A percentile compares a stretch with the other conserved stretches of the same genome.
These are phyloP conservation scores for Acanthamoeba rhysodes DNA, from an alignment of 208 protist genomes.

Conservation along the genomic window DNA sequence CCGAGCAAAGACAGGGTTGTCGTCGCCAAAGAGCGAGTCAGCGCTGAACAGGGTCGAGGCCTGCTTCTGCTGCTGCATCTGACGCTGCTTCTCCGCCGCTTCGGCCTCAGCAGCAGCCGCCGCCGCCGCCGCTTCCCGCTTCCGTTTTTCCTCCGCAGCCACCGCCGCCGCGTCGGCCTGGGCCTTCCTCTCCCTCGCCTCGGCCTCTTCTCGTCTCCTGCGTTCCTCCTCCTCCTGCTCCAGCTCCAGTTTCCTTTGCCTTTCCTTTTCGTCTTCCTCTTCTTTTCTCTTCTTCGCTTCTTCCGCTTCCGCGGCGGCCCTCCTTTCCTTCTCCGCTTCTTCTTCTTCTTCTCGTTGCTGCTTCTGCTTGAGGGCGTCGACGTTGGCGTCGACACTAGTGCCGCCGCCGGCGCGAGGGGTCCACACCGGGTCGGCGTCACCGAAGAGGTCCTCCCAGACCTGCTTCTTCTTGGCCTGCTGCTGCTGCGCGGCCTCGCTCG, in stretches of 20 bases:
- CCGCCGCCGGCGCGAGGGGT: background rate
- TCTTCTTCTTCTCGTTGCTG: background rate
- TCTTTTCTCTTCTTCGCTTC: background rate
- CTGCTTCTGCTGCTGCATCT: background rate
- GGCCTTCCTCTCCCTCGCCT: background rate
- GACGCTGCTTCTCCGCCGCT: background rate
- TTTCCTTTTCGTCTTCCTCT: background rate
- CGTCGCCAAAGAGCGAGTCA: slow-evolving; percentile 15
- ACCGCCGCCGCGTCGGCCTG: background rate
- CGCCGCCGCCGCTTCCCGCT: background rate
- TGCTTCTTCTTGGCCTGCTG: slow-evolving; percentile 45
- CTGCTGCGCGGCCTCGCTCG: background rate
- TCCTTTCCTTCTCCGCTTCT: background rate
- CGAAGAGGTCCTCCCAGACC: slow-evolving; percentile 48
- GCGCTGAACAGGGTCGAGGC: background rate
- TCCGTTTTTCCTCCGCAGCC: background rate
- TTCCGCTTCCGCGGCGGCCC: background rate
- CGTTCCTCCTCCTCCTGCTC: background rate
- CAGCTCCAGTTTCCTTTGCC: background rate
- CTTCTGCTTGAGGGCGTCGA: background rate
- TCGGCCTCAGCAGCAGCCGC: background rate
- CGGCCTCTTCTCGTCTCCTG: background rate
- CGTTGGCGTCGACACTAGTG: background rate
- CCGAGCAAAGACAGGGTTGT: background rate
- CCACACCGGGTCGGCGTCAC: background rate